Evolutionary conservation across 768 basidiomycete genomes (phyloP), one percentile per base, ranked within the genome.

Genomic region (Xerocomus potaroensis): DNA sequence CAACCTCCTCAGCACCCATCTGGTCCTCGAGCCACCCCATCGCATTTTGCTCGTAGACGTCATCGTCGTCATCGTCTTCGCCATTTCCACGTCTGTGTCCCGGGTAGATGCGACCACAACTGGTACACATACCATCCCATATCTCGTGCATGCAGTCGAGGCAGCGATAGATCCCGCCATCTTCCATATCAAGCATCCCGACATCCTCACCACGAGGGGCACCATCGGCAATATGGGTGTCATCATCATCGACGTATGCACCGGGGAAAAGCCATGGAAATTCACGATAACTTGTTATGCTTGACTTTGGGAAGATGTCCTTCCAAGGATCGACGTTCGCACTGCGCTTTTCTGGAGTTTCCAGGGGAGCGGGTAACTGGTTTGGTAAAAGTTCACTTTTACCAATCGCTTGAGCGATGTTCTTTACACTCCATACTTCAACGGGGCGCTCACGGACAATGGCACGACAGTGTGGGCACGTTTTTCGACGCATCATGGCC

Each of bases 61-160:
- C 59, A 11, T 56, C 64, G 37, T 60, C 61, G 5, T 59, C 59
- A 11, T 56, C 63, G 39, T 60, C 60, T 14, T 23, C 55, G n/a
- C n/a, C n/a, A n/a, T n/a, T n/a, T 31, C 54, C 51, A 12, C 45
- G 58, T 40, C 56, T 34, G 43, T 84, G 84, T 1, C 78, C 83
- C 3, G 69, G 70, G 56, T 87, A 88, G 16, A 62, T 63, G 27
- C 85, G 74, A 23, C 75, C 70, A 54, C 89, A 91, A 10, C 59
- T 57, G 4, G 79, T 73, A 58, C 89, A 91, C 18, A 72, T 60
- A 1, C 84, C 84, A 49, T 72, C 79, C 77, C 75, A 80, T 50
- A 91, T 84, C 66, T 91, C 89, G 57, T 90, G 80, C 72, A 81
- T 75, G 53, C 87, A 91, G 34, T 82, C 81, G 14, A 80, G 57